Evolutionary conservation across 2,329 filamentous ascomycete genomes (phyloP).

Genomic region (Aspergillus versicolor): DNA sequence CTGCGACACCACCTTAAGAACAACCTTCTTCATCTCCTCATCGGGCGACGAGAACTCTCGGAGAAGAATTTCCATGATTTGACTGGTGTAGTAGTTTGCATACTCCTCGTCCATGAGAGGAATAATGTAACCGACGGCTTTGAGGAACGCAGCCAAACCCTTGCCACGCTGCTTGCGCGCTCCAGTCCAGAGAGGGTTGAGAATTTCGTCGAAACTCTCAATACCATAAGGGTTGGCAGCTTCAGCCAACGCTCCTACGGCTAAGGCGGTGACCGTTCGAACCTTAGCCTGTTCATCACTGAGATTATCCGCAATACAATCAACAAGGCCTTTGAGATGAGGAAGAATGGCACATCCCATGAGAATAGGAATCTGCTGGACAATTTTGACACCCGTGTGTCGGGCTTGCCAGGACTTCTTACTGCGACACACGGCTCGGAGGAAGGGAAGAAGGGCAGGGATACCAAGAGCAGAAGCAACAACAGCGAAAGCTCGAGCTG

Average conservation of each 20-base stretch:
- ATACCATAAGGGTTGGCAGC: constrained; percentile 98
- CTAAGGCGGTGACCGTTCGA: constrained; percentile 89
- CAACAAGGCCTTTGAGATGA: constrained; percentile 91
- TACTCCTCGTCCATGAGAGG: constrained; percentile 99
- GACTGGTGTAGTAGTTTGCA: constrained; percentile 96
- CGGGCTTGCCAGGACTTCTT: constrained; percentile 99
- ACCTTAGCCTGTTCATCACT: constrained; percentile 99
- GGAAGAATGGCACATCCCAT: constrained; percentile 98
- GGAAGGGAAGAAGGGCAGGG: constrained; percentile 88
- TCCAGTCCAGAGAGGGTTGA: constrained; percentile 96
- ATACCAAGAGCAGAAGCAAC: constrained; percentile 96
- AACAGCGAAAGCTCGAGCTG: constrained; percentile 92
- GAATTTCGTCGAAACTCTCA: constrained; percentile 95
- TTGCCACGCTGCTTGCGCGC: constrained; percentile 96
- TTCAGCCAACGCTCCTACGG: constrained; percentile 91
- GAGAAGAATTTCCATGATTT: constrained; percentile 98
- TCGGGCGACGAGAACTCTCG: constrained; percentile 96
- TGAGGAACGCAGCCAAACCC: constrained; percentile 90
- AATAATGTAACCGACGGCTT: constrained; percentile 97
- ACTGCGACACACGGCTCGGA: constrained; percentile 91
- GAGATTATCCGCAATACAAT: constrained; percentile 92
- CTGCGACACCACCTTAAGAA: constrained; percentile 94
- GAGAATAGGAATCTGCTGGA: constrained; percentile 96
- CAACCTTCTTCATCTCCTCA: constrained; percentile 99
- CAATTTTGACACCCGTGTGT: constrained; percentile 98